phyloP scores from a whole-genome alignment of 2,329 filamentous ascomycete genomes.

The Elsinoe batatas region DNA sequence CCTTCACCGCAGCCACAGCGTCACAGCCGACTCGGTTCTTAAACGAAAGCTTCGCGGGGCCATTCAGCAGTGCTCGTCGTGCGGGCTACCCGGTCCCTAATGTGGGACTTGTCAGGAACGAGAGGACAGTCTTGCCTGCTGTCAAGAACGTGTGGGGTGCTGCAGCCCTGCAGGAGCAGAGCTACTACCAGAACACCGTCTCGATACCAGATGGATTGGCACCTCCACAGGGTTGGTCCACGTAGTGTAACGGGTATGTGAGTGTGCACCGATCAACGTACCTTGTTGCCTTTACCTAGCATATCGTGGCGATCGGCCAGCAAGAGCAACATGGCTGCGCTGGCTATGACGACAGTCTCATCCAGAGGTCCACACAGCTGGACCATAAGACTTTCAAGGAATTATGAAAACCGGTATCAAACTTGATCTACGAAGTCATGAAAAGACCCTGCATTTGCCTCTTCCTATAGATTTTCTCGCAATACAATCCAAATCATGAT shows the following conservation, averaged over 20 bases:
- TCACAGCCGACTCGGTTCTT: conserved; percentile 22
- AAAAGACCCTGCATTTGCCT: neutral
- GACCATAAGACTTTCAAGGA: neutral
- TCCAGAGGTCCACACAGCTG: neutral
- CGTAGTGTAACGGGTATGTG: neutral
- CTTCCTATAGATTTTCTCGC: neutral
- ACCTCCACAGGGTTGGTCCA: conserved; percentile 23
- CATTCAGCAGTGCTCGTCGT: conserved; percentile 23
- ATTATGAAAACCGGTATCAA: too few relatives aligned
- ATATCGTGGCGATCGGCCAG: neutral
- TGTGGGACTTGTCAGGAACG: conserved; percentile 20
- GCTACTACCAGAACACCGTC: conserved; percentile 25
- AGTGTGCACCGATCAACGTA: neutral
- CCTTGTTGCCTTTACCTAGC: too few relatives aligned
- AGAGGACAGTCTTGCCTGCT: conserved; percentile 24
- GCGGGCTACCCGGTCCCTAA: conserved; percentile 25
- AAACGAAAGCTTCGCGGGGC: conserved; percentile 27
- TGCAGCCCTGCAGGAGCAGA: conserved; percentile 7
- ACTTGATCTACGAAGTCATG: neutral
- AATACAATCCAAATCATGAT: neutral
- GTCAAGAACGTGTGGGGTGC: conserved; percentile 21
- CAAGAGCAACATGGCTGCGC: too few relatives aligned
- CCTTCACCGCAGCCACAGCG: conserved; percentile 21
- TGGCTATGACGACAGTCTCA: neutral
- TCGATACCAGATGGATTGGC: conserved; percentile 27